Base-by-base conservation (phyloP, 2,329 filamentous ascomycete species). In the Pezicula rhizophila region DNA sequence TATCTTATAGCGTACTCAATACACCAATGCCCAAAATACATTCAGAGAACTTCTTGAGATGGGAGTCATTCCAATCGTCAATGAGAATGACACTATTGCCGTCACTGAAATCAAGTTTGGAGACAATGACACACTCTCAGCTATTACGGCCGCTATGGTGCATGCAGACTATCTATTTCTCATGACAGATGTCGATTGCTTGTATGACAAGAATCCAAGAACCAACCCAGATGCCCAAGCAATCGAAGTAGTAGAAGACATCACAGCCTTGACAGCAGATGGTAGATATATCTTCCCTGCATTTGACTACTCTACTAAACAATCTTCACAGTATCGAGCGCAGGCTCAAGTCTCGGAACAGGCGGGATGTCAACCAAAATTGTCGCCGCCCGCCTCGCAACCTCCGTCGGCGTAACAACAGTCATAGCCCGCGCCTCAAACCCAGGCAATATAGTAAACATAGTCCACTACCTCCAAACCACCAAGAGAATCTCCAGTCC, bases 51-150 rank as follows among this genome's bases (percentile, higher is more conserved):
- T 97, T 42, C 73, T 99, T 15, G 84, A 91, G 61, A 93, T 96
- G 85, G 91, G 91, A 2, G 92, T 97, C 23, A 95, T 99, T 54
- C 93, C 93, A 8, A 96, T 99, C 60, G 93, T 99, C 55, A 99
- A 99, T 63, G 93, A 99, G 70, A 99, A 99, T 68, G 93, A 99
- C 67, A 99, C 93, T 2, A 73, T 99, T 47, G 89, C 91, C 20
- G 93, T 99, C 56, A 88, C 92, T 40, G 93, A 99, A 77, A 99
- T 99, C 72, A 97, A 97, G 74, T 99, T 99, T 64, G 93, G 93
- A 57, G 93, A 99, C 74, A 99, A 99, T 61, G 93, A 99, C 68
- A 99, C 93, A 2, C 76, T 99, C 42, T 96, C 90, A 11, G 93
- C 93, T 49, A 96, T 99, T 59, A 96, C 93, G 0, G 89, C 93